Evolutionary conservation across 2,329 filamentous ascomycete species (phyloP).

Genomic region (Botryosphaeria agaves): DNA sequence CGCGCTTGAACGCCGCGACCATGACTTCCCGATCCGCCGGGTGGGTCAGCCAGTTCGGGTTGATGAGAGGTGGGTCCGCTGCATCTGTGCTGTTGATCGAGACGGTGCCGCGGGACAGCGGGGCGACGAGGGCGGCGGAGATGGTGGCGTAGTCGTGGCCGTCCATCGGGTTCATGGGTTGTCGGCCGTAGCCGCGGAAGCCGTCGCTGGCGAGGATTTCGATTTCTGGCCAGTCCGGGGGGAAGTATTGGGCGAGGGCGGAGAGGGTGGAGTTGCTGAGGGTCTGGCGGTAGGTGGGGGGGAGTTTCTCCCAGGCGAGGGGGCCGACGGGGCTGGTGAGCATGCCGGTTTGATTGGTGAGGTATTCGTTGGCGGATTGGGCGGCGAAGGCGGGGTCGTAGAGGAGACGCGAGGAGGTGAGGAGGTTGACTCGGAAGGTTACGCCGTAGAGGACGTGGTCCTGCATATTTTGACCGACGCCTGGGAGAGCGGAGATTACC

Average conservation of each 20-base stretch:
- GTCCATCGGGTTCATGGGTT: slow-evolving; percentile 4
- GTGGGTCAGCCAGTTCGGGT: slow-evolving; percentile 14
- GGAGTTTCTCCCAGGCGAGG: slow-evolving; percentile 5
- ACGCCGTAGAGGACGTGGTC: not conserved
- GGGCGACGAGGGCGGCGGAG: slow-evolving; percentile 8
- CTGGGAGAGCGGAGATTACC: slow-evolving; percentile 1
- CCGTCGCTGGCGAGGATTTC: slow-evolving; percentile 15
- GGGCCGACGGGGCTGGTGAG: not conserved
- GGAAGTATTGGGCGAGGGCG: not conserved
- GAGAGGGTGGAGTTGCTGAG: not conserved
- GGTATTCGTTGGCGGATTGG: slow-evolving; percentile 2
- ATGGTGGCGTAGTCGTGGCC: slow-evolving; percentile 14
- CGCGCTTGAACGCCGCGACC: slow-evolving; percentile 4
- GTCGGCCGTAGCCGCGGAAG: slow-evolving; percentile 1
- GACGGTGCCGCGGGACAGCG: slow-evolving; percentile 9
- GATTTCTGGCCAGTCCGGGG: slow-evolving; percentile 19
- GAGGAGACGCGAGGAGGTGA: not conserved
- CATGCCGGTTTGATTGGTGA: not conserved
- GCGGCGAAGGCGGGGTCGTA: slow-evolving; percentile 1
- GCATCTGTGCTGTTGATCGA: slow-evolving; percentile 7
- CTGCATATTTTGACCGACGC: slow-evolving; percentile 2
- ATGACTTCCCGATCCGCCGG: slow-evolving; percentile 5
- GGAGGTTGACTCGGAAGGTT: slow-evolving; percentile 2
- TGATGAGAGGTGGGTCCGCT: slow-evolving; percentile 12
- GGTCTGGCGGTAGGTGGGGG: not conserved